Evolutionary conservation across 2,329 filamentous ascomycete species (phyloP).

Genomic region (Aspergillaceae sp.): DNA sequence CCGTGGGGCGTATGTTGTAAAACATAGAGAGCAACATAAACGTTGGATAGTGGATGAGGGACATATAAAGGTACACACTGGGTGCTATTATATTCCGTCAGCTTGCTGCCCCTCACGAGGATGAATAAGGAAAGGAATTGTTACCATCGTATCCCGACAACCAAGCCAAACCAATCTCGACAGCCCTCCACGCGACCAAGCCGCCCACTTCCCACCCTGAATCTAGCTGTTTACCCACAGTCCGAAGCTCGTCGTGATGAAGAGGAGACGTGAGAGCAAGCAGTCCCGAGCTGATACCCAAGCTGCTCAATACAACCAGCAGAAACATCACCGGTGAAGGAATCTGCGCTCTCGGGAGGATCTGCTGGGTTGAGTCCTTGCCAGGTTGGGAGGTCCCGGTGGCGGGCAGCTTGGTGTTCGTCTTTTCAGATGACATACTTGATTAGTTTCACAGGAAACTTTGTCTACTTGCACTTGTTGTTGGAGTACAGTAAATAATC

Average conservation of each 20-base stretch:
- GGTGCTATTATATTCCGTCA: conserved; percentile 40
- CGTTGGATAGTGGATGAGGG: conserved; percentile 67
- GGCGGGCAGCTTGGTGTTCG: conserved; percentile 8
- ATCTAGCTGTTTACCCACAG: conserved; percentile 56
- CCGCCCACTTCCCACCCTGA: conserved; percentile 53
- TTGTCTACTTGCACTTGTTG: background rate
- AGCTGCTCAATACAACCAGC: conserved; percentile 42
- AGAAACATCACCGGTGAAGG: conserved; percentile 36
- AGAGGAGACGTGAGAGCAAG: conserved; percentile 55
- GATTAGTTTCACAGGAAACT: background rate
- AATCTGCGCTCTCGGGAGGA: conserved; percentile 9
- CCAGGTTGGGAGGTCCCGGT: conserved; percentile 1
- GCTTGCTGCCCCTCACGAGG: background rate
- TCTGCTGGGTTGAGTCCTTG: background rate
- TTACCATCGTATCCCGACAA: conserved; percentile 58
- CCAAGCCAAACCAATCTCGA: conserved; percentile 67
- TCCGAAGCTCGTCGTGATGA: conserved; percentile 57
- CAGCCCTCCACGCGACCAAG: conserved; percentile 48
- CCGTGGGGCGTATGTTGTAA: conserved; percentile 59
- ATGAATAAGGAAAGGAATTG: conserved; percentile 2
- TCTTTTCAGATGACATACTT: conserved; percentile 16
- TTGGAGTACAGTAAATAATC: background rate
- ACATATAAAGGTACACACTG: conserved; percentile 56
- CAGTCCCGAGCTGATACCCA: conserved; percentile 55
- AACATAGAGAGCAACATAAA: conserved; percentile 69